Evolutionary conservation across 495 filamentous ascomycete genomes (phyloP).

Genomic region (Trichoderma virens): DNA sequence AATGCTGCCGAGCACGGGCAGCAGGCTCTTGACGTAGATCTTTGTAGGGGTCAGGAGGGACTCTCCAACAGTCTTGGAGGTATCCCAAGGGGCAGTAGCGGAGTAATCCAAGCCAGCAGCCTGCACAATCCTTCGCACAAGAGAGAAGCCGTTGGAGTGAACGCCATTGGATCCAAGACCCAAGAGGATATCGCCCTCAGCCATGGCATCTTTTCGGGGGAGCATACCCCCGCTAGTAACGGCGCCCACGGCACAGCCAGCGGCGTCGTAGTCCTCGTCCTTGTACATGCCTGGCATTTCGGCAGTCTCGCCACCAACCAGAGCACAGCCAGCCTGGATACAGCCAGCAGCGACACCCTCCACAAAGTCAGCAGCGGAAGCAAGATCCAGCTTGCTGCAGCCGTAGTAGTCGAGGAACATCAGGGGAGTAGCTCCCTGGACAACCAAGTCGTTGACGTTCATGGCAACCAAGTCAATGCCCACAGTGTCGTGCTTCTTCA

Average conservation of each 20-base stretch:
- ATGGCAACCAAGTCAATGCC: slow-evolving; percentile 96
- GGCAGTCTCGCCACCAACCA: slow-evolving; percentile 92
- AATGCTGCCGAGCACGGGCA: slow-evolving; percentile 56
- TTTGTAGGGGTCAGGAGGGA: slow-evolving; percentile 71
- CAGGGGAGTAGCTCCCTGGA: slow-evolving; percentile 87
- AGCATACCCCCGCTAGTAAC: slow-evolving; percentile 62
- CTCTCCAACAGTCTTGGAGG: slow-evolving; percentile 49
- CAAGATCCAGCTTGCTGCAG: slow-evolving; percentile 72
- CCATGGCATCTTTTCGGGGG: slow-evolving; percentile 69
- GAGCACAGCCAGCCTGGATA: slow-evolving; percentile 69
- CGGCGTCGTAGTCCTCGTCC: slow-evolving; percentile 79
- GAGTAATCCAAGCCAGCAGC: slow-evolving; percentile 59
- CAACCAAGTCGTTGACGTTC: slow-evolving; percentile 96
- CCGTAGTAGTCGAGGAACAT: slow-evolving; percentile 97
- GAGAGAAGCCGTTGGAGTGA: slow-evolving; percentile 93
- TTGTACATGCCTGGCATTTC: slow-evolving; percentile 95
- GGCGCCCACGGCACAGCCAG: slow-evolving; percentile 78
- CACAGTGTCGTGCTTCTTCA: slow-evolving; percentile 83
- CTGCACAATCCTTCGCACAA: slow-evolving; percentile 80
- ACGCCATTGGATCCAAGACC: slow-evolving; percentile 75
- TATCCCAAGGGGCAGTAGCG: slow-evolving; percentile 66
- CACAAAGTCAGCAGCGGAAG: slow-evolving; percentile 71
- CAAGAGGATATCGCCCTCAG: slow-evolving; percentile 70
- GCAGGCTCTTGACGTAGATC: slow-evolving; percentile 70
- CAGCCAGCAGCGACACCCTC: slow-evolving; percentile 83